Conservation (phyloP, 2,329 filamentous ascomycete genomes). For the Aspergillus sp. region DNA sequence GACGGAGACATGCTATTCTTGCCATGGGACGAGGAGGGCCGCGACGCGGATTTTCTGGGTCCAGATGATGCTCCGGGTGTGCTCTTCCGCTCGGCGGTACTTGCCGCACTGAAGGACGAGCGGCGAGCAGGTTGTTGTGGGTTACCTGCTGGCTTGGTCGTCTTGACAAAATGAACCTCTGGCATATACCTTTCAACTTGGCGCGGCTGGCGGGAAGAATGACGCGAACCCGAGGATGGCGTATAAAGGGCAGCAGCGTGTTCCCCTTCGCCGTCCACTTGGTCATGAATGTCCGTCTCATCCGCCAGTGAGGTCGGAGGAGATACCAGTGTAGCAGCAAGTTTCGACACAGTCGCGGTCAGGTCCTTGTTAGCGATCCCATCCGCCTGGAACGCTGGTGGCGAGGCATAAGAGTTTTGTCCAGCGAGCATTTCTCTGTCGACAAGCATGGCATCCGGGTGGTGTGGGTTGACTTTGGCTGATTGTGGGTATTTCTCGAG, state of each 20-base stretch:
- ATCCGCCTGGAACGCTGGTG: conserved; percentile 42
- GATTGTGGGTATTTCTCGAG: conserved; percentile 5
- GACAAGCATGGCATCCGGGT: conserved; percentile 20
- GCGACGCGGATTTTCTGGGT: conserved; percentile 39
- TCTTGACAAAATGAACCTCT: conserved; percentile 34
- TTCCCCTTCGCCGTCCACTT: conserved; percentile 39
- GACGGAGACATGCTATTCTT: conserved; percentile 43
- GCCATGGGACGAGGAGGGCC: conserved; percentile 43
- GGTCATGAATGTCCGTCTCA: conserved; percentile 43
- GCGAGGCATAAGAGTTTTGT: conserved; percentile 42
- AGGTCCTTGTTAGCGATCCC: conserved; percentile 36
- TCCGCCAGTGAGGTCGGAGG: conserved; percentile 51
- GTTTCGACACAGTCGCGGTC: conserved; percentile 34
- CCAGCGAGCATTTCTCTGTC: conserved; percentile 28
- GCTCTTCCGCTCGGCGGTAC: conserved; percentile 28
- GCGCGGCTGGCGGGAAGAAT: conserved; percentile 51
- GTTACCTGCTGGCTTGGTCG: conserved; percentile 30
- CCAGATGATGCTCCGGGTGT: conserved; percentile 35
- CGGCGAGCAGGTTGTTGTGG: conserved; percentile 30
- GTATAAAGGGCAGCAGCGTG: conserved; percentile 36
- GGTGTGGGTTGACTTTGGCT: conserved; percentile 17
- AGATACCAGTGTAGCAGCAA: conserved; percentile 47
- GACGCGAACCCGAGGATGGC: conserved; percentile 47
- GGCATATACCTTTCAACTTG: conserved; percentile 46
- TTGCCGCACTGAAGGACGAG: conserved; percentile 27